Evolutionary conservation across 805 yeast species (phyloP).

Genomic region (Zygosaccharomyces siamensis): DNA sequence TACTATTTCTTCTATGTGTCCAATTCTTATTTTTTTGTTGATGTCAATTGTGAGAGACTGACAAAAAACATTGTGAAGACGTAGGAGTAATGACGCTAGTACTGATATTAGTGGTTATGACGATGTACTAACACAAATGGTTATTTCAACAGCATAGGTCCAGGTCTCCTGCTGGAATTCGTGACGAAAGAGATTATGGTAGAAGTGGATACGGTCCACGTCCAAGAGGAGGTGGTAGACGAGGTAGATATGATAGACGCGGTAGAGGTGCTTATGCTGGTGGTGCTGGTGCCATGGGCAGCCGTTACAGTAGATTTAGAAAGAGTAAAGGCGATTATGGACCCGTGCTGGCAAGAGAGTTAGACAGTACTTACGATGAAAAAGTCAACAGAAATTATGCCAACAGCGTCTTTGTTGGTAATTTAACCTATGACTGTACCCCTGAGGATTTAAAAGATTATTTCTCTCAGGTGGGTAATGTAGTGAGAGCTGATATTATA

Average conservation of each 20-base stretch:
- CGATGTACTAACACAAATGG: slow-evolving; percentile 3
- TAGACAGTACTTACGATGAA: slow-evolving; percentile 31
- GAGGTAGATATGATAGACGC: slow-evolving; percentile 28
- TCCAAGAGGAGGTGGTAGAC: slow-evolving; percentile 31
- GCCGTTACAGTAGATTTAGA: slow-evolving; percentile 25
- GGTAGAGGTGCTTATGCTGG: slow-evolving; percentile 32
- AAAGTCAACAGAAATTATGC: slow-evolving; percentile 52
- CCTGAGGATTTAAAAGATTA: slow-evolving; percentile 54
- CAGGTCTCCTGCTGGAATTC: slow-evolving; percentile 22
- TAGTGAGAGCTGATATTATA: slow-evolving; percentile 76
- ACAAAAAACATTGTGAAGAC: neutral
- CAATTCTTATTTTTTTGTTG: neutral
- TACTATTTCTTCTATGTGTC: neutral
- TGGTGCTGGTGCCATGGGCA: slow-evolving; percentile 21
- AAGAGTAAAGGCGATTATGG: slow-evolving; percentile 21
- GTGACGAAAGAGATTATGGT: slow-evolving; percentile 24
- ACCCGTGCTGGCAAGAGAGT: slow-evolving; percentile 16
- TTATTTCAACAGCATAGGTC: slow-evolving; percentile 15
- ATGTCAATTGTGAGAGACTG: neutral
- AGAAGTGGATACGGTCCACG: slow-evolving; percentile 42
- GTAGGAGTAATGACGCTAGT: neutral
- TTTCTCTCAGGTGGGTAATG: slow-evolving; percentile 54
- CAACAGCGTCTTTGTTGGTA: slow-evolving; percentile 67
- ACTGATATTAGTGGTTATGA: neutral
- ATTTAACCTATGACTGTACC: slow-evolving; percentile 59